Conservation (phyloP, 805 yeast species). For the Lipomyces chichibuensis region DNA sequence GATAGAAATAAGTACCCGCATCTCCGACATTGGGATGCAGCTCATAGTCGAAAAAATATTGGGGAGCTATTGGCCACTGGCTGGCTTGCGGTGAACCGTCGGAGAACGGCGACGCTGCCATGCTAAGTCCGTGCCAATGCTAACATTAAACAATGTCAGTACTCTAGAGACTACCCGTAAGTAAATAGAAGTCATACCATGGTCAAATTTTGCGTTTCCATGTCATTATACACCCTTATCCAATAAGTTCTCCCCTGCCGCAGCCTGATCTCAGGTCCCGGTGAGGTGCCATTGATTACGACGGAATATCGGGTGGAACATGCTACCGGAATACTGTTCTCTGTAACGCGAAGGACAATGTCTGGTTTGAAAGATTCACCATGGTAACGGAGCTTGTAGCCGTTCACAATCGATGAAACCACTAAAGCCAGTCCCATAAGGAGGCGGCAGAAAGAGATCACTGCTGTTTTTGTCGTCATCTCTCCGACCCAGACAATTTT, state of each 20-base stretch:
- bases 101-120: conserved; percentile 3
- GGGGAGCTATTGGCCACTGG: background rate
- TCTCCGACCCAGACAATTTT: no score
- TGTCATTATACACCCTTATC: conserved; percentile 1
- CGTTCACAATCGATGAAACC: background rate
- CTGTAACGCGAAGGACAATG: background rate
- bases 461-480: no score
- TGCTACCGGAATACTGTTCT: background rate
- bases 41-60: conserved; percentile 1
- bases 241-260: background rate
- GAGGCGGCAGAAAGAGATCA: no score
- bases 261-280: conserved; percentile 4
- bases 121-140: conserved; percentile 4
- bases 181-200: background rate
- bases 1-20: background rate
- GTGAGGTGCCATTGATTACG: background rate
- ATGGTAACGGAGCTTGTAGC: background rate
- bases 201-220: background rate
- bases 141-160: background rate
- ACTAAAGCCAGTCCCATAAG: background rate
- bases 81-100: conserved; percentile 1
- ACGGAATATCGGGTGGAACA: background rate
- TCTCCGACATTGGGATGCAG: background rate
- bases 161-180: background rate
- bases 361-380: background rate